phyloP scores from a whole-genome alignment of 2,329 filamentous ascomycete species.

The Microcyclospora tardicrescens region DNA sequence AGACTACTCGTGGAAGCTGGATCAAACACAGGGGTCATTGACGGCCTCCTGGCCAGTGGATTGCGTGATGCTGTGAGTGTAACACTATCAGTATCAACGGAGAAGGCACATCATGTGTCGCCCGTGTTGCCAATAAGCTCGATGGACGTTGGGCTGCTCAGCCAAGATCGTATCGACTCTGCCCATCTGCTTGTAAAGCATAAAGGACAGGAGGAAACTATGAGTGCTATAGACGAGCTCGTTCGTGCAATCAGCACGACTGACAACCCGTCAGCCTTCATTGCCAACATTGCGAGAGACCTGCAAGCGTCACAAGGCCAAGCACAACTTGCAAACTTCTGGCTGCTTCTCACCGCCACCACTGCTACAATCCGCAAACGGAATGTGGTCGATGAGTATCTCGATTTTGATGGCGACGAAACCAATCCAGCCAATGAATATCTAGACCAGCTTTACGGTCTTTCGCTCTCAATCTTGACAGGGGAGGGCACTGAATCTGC shows the following conservation, averaged over 20 bases:
- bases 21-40: constrained; percentile 52
- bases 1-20: constrained; percentile 51
- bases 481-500: constrained; percentile 23
- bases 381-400: constrained; percentile 52
- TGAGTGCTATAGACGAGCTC: constrained; percentile 17
- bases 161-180: constrained; percentile 7
- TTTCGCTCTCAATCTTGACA: constrained; percentile 50
- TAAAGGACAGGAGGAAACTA: constrained; percentile 15
- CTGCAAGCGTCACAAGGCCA: constrained; percentile 46
- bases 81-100: constrained; percentile 26
- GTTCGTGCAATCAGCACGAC: constrained; percentile 21
- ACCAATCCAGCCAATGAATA: constrained; percentile 10
- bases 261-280: constrained; percentile 28
- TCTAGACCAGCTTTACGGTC: constrained; percentile 54
- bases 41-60: constrained; percentile 52
- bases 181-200: constrained; percentile 14
- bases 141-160: constrained; percentile 6
- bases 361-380: constrained; percentile 39
- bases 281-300: constrained; percentile 51
- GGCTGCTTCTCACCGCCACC: constrained; percentile 64
- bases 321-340: constrained; percentile 57
- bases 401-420: constrained; percentile 37
- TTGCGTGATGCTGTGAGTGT: constrained; percentile 60
- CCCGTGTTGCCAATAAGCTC: constrained; percentile 11
- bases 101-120: constrained; percentile 11